Conservation (phyloP, 2,329 filamentous ascomycete species). For the Orbilia javanica region DNA sequence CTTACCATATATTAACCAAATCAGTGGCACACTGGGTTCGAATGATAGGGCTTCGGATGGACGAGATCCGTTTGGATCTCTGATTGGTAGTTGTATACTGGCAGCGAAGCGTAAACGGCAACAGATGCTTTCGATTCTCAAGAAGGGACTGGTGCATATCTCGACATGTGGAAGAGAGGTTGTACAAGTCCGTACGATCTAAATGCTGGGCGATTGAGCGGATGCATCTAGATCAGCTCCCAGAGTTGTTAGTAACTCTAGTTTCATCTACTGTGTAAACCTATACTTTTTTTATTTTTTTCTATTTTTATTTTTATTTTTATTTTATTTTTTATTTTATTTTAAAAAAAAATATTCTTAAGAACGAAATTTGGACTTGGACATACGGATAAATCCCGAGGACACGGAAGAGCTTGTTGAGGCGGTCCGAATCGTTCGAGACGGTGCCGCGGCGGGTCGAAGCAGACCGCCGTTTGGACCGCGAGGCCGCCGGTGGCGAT, state of each 20-base stretch:
- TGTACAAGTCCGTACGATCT: slow-evolving; percentile 54
- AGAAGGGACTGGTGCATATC: slow-evolving; percentile 53
- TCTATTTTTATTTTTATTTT: background rate
- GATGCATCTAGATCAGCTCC: slow-evolving; percentile 28
- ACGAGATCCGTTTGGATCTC: slow-evolving; percentile 22
- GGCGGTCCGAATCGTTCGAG: slow-evolving; percentile 34
- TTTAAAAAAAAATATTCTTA: background rate
- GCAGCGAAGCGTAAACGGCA: slow-evolving; percentile 49
- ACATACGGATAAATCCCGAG: slow-evolving; percentile 54
- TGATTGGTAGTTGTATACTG: slow-evolving; percentile 9
- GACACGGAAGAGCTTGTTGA: slow-evolving; percentile 50
- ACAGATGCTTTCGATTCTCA: slow-evolving; percentile 48
- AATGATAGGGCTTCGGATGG: slow-evolving; percentile 34
- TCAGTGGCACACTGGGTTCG: slow-evolving; percentile 42
- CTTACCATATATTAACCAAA: slow-evolving; percentile 47
- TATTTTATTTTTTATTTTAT: slow-evolving; percentile 1
- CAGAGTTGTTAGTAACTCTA: background rate
- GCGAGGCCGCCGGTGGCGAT: background rate
- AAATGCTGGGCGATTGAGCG: slow-evolving; percentile 50
- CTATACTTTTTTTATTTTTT: too few relatives aligned
- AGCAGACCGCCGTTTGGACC: slow-evolving; percentile 1
- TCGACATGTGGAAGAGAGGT: slow-evolving; percentile 54
- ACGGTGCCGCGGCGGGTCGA: background rate
- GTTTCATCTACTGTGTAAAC: background rate
- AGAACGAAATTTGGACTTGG: too few relatives aligned